Conservation (phyloP, 306 rosid genomes). For the Hippophae gyantsensis region DNA sequence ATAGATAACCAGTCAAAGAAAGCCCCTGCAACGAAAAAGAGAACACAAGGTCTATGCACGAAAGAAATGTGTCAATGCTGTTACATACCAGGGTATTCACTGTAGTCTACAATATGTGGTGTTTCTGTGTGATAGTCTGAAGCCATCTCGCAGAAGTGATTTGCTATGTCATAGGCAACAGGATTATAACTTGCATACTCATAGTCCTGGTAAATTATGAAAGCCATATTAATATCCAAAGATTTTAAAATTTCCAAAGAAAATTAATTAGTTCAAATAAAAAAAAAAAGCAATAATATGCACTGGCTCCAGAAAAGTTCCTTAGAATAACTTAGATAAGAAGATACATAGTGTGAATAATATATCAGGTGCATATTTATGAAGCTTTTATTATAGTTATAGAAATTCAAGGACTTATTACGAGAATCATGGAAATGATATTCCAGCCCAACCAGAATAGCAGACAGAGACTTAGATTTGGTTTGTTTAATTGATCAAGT, state of each 20-base stretch:
- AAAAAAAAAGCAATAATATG: neutral
- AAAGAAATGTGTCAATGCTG: slow-evolving; percentile 1
- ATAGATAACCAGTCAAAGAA: slow-evolving; percentile 2
- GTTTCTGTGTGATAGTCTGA: slow-evolving; percentile 71
- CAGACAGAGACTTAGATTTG: too few relatives aligned
- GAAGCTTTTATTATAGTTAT: too few relatives aligned
- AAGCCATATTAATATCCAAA: too few relatives aligned
- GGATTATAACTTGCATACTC: slow-evolving; percentile 84
- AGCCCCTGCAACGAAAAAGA: neutral
- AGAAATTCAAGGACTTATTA: too few relatives aligned
- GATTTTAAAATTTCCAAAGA: too few relatives aligned
- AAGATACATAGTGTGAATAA: too few relatives aligned
- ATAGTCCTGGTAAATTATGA: slow-evolving; percentile 46
- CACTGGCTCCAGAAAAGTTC: too few relatives aligned
- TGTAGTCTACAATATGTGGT: slow-evolving; percentile 61
- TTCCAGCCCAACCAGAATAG: too few relatives aligned
- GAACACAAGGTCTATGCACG: neutral
- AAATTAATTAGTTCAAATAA: neutral
- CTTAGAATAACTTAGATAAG: too few relatives aligned
- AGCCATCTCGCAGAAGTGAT: slow-evolving; percentile 87
- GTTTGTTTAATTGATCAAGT: too few relatives aligned
- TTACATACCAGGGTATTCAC: slow-evolving; percentile 63
- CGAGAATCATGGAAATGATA: too few relatives aligned
- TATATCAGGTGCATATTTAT: too few relatives aligned
- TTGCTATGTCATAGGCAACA: slow-evolving; percentile 75